These are phyloP conservation scores for Dendrobium catenatum DNA, from an alignment of 106 monocot species.

Conservation along the genomic window DNA sequence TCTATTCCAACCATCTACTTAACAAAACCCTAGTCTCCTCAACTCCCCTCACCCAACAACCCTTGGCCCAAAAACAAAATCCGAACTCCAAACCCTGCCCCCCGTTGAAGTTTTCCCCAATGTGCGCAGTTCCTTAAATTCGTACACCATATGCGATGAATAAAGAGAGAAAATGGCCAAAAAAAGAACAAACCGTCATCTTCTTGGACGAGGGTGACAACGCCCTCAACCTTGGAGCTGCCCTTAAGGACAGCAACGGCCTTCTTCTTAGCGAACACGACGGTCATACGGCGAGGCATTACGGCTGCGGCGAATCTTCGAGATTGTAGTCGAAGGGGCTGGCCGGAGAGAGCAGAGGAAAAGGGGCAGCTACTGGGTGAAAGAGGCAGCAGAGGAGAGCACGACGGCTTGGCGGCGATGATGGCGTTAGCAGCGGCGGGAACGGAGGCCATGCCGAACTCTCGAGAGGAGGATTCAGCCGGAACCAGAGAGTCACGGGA, in stretches of 20 bases:
- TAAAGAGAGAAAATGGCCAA: background rate
- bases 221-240: slow-evolving; percentile 50
- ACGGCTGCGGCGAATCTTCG: background rate
- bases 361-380: background rate
- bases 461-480: background rate
- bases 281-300: slow-evolving; percentile 7
- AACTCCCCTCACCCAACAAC: background rate
- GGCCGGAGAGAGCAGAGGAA: slow-evolving; percentile 3
- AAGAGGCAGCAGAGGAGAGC: slow-evolving; percentile 4
- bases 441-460: slow-evolving; percentile 8
- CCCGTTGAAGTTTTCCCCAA: background rate
- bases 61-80: background rate
- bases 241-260: slow-evolving; percentile 80
- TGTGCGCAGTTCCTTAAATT: background rate
- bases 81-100: background rate
- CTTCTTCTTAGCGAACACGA: slow-evolving; percentile 46
- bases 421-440: slow-evolving; percentile 10
- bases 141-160: background rate
- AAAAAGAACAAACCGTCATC: slow-evolving; percentile 30
- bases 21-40: background rate
- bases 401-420: background rate
- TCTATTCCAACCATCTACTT: background rate
- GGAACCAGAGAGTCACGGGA: background rate
- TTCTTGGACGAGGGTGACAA: slow-evolving; percentile 65
- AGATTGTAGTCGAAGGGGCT: slow-evolving; percentile 2